phyloP scores from a whole-genome alignment of 1,284 basidiomycete species.

The Exobasidium cylindrosporum region DNA sequence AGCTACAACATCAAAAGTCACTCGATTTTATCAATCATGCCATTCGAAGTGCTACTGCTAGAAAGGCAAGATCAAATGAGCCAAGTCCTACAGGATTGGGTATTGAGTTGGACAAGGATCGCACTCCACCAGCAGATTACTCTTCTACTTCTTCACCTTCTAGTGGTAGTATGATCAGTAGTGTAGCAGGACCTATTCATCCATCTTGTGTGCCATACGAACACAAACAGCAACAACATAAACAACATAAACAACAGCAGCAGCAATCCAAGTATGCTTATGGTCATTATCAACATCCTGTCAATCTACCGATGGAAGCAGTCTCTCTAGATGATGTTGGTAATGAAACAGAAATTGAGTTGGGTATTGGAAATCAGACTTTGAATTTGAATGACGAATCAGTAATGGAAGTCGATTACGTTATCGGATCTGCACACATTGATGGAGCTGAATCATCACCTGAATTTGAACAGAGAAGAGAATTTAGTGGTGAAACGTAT shows the following conservation, averaged over 20 bases:
- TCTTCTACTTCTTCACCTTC: slow-evolving; percentile 6
- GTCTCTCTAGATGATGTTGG: slow-evolving; percentile 41
- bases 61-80: slow-evolving; percentile 22
- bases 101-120: not conserved
- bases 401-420: slow-evolving; percentile 44
- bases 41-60: slow-evolving; percentile 52
- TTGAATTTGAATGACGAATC: slow-evolving; percentile 45
- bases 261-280: not conserved
- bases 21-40: slow-evolving; percentile 55
- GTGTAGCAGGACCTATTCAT: slow-evolving; percentile 13
- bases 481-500: not conserved
- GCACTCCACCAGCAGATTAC: not conserved
- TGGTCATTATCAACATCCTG: slow-evolving; percentile 15
- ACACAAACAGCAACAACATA: not conserved
- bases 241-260: not conserved
- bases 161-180: slow-evolving; percentile 1
- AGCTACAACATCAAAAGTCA: slow-evolving; percentile 50
- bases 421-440: slow-evolving; percentile 36
- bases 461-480: not conserved
- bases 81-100: slow-evolving; percentile 14
- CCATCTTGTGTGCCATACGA: slow-evolving; percentile 25
- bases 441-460: slow-evolving; percentile 22
- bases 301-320: slow-evolving; percentile 21
- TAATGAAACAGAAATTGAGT: slow-evolving; percentile 27
- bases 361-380: slow-evolving; percentile 21